Evolutionary conservation across 768 basidiomycete genomes (phyloP), one percentile per base, ranked within the genome.

Genomic region (Mycena sanguinolenta): DNA sequence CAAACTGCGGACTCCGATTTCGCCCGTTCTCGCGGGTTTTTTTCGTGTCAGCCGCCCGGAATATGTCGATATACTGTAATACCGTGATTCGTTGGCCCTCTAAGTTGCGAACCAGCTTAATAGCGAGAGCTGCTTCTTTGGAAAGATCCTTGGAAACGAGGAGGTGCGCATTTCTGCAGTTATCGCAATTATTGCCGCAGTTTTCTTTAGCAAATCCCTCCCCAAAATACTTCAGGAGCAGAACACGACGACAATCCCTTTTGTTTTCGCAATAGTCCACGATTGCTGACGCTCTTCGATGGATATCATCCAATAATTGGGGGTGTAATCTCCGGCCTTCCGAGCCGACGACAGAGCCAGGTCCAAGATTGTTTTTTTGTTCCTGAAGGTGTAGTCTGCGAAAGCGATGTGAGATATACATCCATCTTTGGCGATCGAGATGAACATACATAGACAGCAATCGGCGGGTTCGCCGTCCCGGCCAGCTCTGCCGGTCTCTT

Each of bases 401-500:
- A 16, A 50, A 50, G 17, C n/a, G 4, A 6, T 14, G 16, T 16
- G 23, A 19, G 38, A 10, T 25, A 38, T 46, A 16, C 36, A n/a
- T 50, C 12, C 7, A 16, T n/a, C 9, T 8, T 42, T 25, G 25
- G 58, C 25, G 2, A 23, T n/a, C 21, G 13, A 30, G 34, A 32
- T 13, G 32, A 36, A 55, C 66, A 25, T 44, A 67, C 67, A 62
- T 7, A 61, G 14, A 28, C 44, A 9, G 14, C 67, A 68, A 5
- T 55, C 42, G 1, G 60, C 67, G 3, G 60, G 44, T 36, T 27
- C 4, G 5, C 67, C 67, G n/a, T 68, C 54, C 2, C 60, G 59
- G 3, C 67, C 67, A 25, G 67, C 67, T 54, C 60, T 14, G 4
- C 67, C 67, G 3, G 67, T 68, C 14, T 68, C 60, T 30, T 68